phyloP scores from a whole-genome alignment of 2,329 filamentous ascomycete genomes.

The Cercospora citrullina region DNA sequence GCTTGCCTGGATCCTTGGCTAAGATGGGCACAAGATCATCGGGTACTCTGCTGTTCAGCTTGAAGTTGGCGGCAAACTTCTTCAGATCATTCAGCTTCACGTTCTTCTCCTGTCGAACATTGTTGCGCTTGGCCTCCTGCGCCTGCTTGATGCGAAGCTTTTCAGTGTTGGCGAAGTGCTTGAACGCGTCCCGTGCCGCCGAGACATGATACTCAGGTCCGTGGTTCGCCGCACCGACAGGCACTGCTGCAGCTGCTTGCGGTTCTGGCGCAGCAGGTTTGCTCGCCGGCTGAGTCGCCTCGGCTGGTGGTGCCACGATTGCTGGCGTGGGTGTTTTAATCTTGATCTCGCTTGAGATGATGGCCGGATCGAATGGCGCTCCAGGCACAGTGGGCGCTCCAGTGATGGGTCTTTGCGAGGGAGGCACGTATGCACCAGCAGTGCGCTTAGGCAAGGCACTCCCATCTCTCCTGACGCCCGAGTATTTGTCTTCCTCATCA shows the following conservation, averaged over 20 bases:
- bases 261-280: conserved; percentile 27
- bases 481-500: conserved; percentile 97
- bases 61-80: conserved; percentile 93
- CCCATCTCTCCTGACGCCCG: conserved; percentile 72
- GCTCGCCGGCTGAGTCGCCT: conserved; percentile 27
- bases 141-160: conserved; percentile 59
- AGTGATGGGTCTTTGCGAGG: conserved; percentile 78
- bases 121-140: conserved; percentile 56
- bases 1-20: conserved; percentile 93
- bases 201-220: conserved; percentile 58
- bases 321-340: conserved; percentile 40
- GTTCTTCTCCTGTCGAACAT: conserved; percentile 73
- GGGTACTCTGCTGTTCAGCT: conserved; percentile 88
- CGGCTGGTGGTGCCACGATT: conserved; percentile 3
- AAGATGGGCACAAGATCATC: conserved; percentile 90
- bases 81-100: conserved; percentile 91
- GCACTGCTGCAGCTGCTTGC: conserved; percentile 50
- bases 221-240: conserved; percentile 41
- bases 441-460: conserved; percentile 63
- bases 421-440: conserved; percentile 81
- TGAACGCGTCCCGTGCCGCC: conserved; percentile 63
- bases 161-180: conserved; percentile 62
- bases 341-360: conserved; percentile 80
- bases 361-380: conserved; percentile 80
- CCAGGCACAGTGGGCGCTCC: conserved; percentile 71